phyloP scores from a whole-genome alignment of 1,284 basidiomycete species.

The Pseudozyma sp. region DNA sequence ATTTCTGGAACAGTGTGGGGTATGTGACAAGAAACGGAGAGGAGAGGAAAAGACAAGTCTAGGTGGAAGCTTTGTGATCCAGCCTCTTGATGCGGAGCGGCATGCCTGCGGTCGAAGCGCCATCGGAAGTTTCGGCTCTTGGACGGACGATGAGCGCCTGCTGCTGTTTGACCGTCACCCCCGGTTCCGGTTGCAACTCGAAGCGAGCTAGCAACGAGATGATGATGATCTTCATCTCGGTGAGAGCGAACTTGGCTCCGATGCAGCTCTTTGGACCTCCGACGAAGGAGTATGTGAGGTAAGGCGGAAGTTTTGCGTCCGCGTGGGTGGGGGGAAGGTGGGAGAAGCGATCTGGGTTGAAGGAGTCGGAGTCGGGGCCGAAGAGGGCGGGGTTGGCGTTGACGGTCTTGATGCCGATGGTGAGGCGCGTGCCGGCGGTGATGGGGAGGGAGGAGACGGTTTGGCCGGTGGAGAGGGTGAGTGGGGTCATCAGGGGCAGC shows the following conservation, averaged over 20 bases:
- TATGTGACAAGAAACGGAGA: not conserved
- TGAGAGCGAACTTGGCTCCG: constrained; percentile 50
- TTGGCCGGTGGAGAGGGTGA: constrained; percentile 69
- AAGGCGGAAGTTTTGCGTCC: constrained; percentile 47
- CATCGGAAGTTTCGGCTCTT: constrained; percentile 20
- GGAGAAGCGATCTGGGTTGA: constrained; percentile 60
- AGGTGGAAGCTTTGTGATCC: not conserved
- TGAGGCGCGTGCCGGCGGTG: constrained; percentile 52
- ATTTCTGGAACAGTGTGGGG: too few species aligned
- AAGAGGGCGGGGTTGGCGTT: constrained; percentile 53
- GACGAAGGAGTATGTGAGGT: constrained; percentile 44
- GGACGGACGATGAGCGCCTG: constrained; percentile 52
- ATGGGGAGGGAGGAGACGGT: constrained; percentile 45
- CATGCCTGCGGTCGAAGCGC: constrained; percentile 24
- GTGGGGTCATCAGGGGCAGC: constrained; percentile 53
- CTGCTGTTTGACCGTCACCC: constrained; percentile 28
- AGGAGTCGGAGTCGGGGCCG: constrained; percentile 57
- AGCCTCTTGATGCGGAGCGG: constrained; percentile 36
- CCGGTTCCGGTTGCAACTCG: constrained; percentile 32
- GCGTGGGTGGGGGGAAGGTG: constrained; percentile 42
- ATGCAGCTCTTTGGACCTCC: constrained; percentile 55
- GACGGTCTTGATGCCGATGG: constrained; percentile 57
- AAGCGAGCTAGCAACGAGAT: constrained; percentile 32
- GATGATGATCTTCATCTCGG: constrained; percentile 53
- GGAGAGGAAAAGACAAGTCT: not conserved